A percentile compares a stretch with the other conserved stretches of the same genome.
These are phyloP conservation scores for Quercus alba DNA, from an alignment of 306 rosid species.

Conservation along the genomic window DNA sequence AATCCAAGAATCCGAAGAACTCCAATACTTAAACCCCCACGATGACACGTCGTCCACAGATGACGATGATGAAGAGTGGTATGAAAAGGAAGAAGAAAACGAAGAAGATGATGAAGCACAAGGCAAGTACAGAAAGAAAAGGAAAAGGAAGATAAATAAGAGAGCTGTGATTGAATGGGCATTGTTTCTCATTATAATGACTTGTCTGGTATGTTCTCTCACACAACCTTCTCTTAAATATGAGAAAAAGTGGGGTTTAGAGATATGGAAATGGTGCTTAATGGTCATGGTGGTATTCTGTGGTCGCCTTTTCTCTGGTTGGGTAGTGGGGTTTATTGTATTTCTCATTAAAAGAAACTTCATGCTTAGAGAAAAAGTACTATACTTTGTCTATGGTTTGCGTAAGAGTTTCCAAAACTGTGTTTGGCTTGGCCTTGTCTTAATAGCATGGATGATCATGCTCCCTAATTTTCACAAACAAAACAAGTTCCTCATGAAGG, in stretches of 20 bases:
- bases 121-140: not conserved
- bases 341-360: constrained; percentile 47
- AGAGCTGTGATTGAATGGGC: constrained; percentile 37
- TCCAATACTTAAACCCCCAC: not conserved
- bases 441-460: constrained; percentile 44
- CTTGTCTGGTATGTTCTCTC: constrained; percentile 47
- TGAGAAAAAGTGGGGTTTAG: constrained; percentile 23
- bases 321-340: constrained; percentile 39
- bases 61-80: constrained; percentile 20
- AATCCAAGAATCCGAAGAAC: constrained; percentile 21
- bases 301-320: constrained; percentile 43
- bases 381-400: constrained; percentile 46
- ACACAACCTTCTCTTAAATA: constrained; percentile 15
- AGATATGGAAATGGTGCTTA: constrained; percentile 50
- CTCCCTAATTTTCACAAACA: constrained; percentile 41
- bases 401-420: constrained; percentile 51
- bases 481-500: constrained; percentile 24
- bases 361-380: constrained; percentile 44
- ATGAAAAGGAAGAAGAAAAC: constrained; percentile 6
- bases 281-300: constrained; percentile 55
- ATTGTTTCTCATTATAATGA: constrained; percentile 33
- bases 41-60: constrained; percentile 19
- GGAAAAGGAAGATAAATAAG: constrained; percentile 35
- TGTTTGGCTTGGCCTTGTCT: constrained; percentile 44
- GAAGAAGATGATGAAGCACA: not conserved